Base-by-base conservation (phyloP, 2,329 filamentous ascomycete genomes). In the Aschersonia sp. region DNA sequence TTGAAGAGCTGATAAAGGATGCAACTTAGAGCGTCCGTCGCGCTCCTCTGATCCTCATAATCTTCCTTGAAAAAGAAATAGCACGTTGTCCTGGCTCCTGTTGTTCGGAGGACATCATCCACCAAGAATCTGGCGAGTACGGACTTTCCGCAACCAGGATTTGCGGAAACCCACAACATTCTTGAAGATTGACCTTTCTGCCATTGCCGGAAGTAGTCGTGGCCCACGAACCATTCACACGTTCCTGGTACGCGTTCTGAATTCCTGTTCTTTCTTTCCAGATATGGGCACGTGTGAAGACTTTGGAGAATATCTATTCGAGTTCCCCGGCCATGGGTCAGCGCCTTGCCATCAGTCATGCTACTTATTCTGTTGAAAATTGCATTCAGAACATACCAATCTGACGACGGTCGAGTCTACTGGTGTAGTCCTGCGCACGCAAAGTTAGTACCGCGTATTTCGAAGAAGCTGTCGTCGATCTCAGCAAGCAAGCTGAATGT, bases 31-130 rank as follows among this genome's bases (percentile, higher is more conserved):
- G 66, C 66, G 39, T 31, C 51, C 10, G 49, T 50, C 5, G 52
- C 32, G 8, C 44, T 58, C 12, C 49, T 62, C 41, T 68, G 64
- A 22, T 66, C 59, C 5, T 59, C 54, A 30, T 59, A 61, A 31
- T 68, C 66, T n/a, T 68, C 65, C 37, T 68, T 68, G 57, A 70
- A 70, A 52, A 70, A 71, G 55, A 68, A 71, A 46, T 69, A 70
- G 45, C 62, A 66, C 4, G 54, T 55, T 0, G 55, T 61, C 14
- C 52, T 54, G 1, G n/a, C 12, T 42, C 46, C 46, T 0, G 37
- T 53, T 0, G 31, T 53, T 0, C 45, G 46, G 2, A 68, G 48
- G 0, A 59, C 46, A 0, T 52, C 12, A 30, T 70, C 65, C 0
- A 64, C 53, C 1, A 71, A 49, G 35, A 59, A 57, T 48, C 53